Percentiles rank a stretch among this genome's conserved stretches.
Conservation (phyloP, 139 green algal species). For the Auxenochlorella pyrenoidosa region DNA sequence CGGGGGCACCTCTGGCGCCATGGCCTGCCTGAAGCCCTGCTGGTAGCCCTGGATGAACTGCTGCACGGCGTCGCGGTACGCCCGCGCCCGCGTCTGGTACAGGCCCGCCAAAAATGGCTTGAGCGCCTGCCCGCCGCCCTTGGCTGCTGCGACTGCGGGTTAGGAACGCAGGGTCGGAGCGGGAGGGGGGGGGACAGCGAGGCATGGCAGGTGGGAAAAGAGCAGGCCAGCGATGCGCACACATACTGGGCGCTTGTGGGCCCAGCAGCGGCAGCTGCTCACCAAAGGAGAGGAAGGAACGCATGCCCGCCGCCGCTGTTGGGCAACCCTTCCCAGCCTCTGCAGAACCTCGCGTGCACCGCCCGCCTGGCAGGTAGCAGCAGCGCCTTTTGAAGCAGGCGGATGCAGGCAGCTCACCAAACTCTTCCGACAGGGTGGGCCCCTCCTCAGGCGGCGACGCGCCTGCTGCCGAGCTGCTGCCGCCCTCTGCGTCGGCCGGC, state of each 20-base stretch:
- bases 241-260: not conserved
- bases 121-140: slow-evolving; percentile 33
- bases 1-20: slow-evolving; percentile 6
- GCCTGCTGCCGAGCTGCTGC: not conserved
- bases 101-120: slow-evolving; percentile 55
- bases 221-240: too few relatives aligned
- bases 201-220: not conserved
- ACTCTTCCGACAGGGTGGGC: slow-evolving; percentile 8
- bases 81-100: slow-evolving; percentile 48
- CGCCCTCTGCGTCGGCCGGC: not conserved
- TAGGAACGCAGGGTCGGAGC: not conserved
- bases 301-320: too few relatives aligned
- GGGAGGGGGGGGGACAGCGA: not conserved
- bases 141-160: slow-evolving; percentile 25
- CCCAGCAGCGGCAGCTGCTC: not conserved
- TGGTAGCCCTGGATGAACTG: slow-evolving; percentile 65
- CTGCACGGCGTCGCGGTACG: slow-evolving; percentile 59
- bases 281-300: not conserved
- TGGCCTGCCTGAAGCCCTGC: slow-evolving; percentile 47
- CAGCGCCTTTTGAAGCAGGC: not conserved
- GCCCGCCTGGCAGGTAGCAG: not conserved
- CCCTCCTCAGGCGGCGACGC: not conserved
- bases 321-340: too few relatives aligned
- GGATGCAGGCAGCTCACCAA: not conserved
- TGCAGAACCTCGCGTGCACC: too few relatives aligned